Conservation (phyloP, 2,329 filamentous ascomycete genomes). For the Ascochyta koolunga region DNA sequence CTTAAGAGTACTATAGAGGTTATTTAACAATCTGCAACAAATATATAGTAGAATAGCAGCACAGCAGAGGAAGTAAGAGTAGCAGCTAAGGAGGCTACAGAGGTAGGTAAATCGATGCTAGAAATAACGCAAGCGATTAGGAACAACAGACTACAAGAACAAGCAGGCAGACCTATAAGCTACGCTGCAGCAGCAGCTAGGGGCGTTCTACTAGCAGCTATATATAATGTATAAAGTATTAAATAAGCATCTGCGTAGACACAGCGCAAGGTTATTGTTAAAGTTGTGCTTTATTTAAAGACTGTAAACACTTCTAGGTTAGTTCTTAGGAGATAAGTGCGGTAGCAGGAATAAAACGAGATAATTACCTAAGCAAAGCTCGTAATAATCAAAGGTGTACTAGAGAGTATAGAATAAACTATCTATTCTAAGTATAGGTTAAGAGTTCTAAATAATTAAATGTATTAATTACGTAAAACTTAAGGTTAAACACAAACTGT, state of each 20-base stretch:
- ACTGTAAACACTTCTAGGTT: no score
- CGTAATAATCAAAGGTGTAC: no score
- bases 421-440: no score
- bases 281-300: no score
- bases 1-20: not conserved
- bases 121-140: not conserved
- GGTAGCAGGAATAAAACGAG: no score
- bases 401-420: no score
- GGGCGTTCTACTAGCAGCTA: conserved; percentile 11
- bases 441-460: no score
- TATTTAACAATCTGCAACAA: not conserved
- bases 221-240: conserved; percentile 23
- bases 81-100: not conserved
- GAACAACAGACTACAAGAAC: not conserved
- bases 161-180: not conserved
- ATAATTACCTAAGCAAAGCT: no score
- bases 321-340: no score
- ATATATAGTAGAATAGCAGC: not conserved
- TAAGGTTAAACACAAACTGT: no score
- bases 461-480: no score
- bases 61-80: not conserved
- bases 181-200: not conserved
- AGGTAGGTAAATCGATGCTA: not conserved
- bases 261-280: conserved; percentile 24
- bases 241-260: conserved; percentile 17